Base-by-base conservation (phyloP, 768 basidiomycete genomes). In the Hemileccinum impolitum region DNA sequence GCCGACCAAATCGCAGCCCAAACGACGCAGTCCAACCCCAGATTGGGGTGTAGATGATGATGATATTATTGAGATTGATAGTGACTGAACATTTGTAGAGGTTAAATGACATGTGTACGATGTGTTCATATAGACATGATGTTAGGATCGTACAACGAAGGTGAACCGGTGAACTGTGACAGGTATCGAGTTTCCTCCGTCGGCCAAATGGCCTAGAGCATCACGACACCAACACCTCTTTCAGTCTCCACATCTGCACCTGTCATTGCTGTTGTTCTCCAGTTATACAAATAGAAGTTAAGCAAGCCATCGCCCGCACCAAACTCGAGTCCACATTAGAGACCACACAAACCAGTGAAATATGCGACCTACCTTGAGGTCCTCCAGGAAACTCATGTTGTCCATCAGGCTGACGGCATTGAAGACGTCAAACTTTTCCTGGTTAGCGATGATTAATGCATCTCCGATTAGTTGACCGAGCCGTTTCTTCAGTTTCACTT, bases 361-460 rank as follows among this genome's bases (percentile, higher is more conserved):
- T 15, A 10, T 19, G 9, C 30, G 13, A 52, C 42, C 41, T 57
- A 87, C 93, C 81, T 90, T 91, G 45, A 95, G 78, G 46, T 94
- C 90, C 28, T 80, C 72, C 45, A 99, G 65, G 68, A 99, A 84
- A 39, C 77, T 64, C 47, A 81, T 76, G 66, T 97, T 99, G 66
- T 99, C 96, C 87, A 97, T 93, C 55, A 96, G 66, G 14, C 94
- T 94, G 61, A 98, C 68, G 1, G 90, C 90, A 67, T 99, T 99
- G 70, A 98, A 84, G 13, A 99, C 96, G 63, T 99, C 96, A 60
- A 99, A 97, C 35, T 84, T 84, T 40, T 88, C 87, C 46, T 84
- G 78, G 49, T 87, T 80, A 1, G 94, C 94, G 44, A 94, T 68
- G 51, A 87, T 74, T 52, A 97, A 63, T 1, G 91, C 85, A 66